A percentile compares a stretch with the other conserved stretches of the same genome.
Conservation (phyloP, 129 eudicot species). For the Centaurea solstitialis region DNA sequence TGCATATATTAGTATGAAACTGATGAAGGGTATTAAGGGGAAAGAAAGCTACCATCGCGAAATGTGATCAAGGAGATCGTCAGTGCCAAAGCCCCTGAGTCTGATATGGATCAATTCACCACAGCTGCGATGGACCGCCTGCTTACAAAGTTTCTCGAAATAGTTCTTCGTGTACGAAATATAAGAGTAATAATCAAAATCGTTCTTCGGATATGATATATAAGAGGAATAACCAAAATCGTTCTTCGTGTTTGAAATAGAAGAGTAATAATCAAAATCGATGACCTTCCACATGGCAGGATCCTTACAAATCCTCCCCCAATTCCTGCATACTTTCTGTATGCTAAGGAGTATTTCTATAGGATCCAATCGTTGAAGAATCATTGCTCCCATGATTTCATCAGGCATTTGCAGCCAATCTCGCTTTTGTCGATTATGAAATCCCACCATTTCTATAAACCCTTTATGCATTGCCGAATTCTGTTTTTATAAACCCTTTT, state of each 20-base stretch:
- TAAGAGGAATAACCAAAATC: too few species aligned
- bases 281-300: constrained; percentile 43
- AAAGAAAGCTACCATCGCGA: constrained; percentile 31
- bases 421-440: neutral
- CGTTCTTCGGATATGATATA: too few species aligned
- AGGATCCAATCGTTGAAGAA: constrained; percentile 23
- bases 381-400: constrained; percentile 21
- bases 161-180: too few species aligned
- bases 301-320: constrained; percentile 40
- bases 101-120: constrained; percentile 39
- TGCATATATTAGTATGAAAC: too few species aligned
- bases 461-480: too few species aligned
- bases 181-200: too few species aligned
- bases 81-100: constrained; percentile 10
- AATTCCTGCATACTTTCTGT: constrained; percentile 40
- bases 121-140: constrained; percentile 44
- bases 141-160: neutral
- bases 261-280: constrained; percentile 15
- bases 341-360: constrained; percentile 32
- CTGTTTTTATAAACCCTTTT: too few species aligned
- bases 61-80: constrained; percentile 35
- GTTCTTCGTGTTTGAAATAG: too few species aligned
- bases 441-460: too few species aligned
- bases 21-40: neutral
- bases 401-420: constrained; percentile 46